Percentiles rank a stretch among this genome's conserved stretches.
These are phyloP conservation scores for Coemansia sp. DNA, from an alignment of 192 early-diverging fungal genomes.

Conservation along the genomic window DNA sequence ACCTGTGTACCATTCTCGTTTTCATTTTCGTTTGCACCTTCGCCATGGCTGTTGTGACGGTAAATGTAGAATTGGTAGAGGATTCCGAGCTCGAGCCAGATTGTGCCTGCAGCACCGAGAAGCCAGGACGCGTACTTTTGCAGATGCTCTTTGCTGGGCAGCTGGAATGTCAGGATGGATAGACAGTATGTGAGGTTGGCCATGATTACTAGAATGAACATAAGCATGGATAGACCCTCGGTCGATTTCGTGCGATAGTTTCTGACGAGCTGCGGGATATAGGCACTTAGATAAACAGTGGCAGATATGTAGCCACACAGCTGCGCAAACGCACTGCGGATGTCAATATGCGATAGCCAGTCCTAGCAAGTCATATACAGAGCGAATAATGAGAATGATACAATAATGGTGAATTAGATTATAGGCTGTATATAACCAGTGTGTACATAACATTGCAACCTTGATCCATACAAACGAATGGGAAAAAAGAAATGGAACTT, in stretches of 20 bases:
- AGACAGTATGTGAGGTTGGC: conserved; percentile 61
- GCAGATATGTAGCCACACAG: conserved; percentile 72
- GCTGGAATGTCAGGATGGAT: conserved; percentile 66
- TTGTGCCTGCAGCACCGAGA: conserved; percentile 63
- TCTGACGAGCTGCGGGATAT: conserved; percentile 74
- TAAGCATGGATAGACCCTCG: conserved; percentile 71
- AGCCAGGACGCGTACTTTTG: conserved; percentile 68
- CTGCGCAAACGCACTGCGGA: conserved; percentile 51
- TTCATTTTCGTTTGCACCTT: background rate
- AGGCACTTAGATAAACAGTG: conserved; percentile 62
- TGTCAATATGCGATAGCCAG: conserved; percentile 14
- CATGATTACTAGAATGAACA: conserved; percentile 72
- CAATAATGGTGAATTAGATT: background rate
- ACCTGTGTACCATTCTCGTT: too few relatives aligned
- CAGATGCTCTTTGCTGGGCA: conserved; percentile 57
- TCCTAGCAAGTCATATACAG: conserved; percentile 4
- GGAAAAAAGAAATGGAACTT: background rate
- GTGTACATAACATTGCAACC: background rate
- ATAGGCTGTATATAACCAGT: too few relatives aligned
- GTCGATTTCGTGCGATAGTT: conserved; percentile 64
- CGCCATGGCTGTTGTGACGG: conserved; percentile 2
- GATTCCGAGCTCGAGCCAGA: conserved; percentile 70
- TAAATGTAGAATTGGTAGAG: conserved; percentile 67
- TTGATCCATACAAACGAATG: background rate
- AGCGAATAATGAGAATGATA: background rate